Evolutionary conservation across 768 basidiomycete species (phyloP).

Genomic region (Kondoa malvinella): DNA sequence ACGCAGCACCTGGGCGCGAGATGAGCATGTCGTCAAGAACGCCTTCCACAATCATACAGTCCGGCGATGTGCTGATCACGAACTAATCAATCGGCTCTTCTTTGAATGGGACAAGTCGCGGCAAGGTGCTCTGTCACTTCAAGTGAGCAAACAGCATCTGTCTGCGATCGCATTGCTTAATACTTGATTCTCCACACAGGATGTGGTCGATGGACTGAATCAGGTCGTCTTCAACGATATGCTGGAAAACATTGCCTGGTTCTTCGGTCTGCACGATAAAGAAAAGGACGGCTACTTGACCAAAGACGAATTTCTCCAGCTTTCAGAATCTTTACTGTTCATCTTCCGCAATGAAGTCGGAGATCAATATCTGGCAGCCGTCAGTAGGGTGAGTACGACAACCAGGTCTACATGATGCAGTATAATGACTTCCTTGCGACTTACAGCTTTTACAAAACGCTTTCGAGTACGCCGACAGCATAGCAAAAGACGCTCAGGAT

Average conservation of each 20-base stretch:
- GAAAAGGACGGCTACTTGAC: slow-evolving; percentile 89
- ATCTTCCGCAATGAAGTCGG: slow-evolving; percentile 95
- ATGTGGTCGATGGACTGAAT: slow-evolving; percentile 72
- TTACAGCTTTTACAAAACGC: slow-evolving; percentile 90
- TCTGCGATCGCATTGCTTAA: not conserved
- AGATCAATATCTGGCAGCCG: slow-evolving; percentile 87
- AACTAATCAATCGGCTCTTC: slow-evolving; percentile 82
- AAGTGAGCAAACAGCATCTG: slow-evolving; percentile 39
- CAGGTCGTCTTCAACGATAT: slow-evolving; percentile 88
- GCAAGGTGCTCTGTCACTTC: slow-evolving; percentile 71
- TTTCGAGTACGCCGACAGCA: slow-evolving; percentile 58
- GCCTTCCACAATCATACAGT: slow-evolving; percentile 84
- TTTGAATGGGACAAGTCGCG: slow-evolving; percentile 79
- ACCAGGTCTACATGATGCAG: not conserved
- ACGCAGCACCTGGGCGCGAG: slow-evolving; percentile 67
- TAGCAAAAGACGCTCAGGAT: slow-evolving; percentile 48
- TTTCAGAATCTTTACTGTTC: slow-evolving; percentile 88
- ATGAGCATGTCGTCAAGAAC: slow-evolving; percentile 80
- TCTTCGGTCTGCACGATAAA: slow-evolving; percentile 75
- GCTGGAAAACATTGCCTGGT: slow-evolving; percentile 99
- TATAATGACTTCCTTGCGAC: not conserved
- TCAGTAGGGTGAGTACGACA: slow-evolving; percentile 44
- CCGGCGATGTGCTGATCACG: slow-evolving; percentile 81
- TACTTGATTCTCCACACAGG: slow-evolving; percentile 37
- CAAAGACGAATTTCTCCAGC: slow-evolving; percentile 86